Conservation (phyloP, 2,329 filamentous ascomycete genomes). For the Camptophora hylomeconis region DNA sequence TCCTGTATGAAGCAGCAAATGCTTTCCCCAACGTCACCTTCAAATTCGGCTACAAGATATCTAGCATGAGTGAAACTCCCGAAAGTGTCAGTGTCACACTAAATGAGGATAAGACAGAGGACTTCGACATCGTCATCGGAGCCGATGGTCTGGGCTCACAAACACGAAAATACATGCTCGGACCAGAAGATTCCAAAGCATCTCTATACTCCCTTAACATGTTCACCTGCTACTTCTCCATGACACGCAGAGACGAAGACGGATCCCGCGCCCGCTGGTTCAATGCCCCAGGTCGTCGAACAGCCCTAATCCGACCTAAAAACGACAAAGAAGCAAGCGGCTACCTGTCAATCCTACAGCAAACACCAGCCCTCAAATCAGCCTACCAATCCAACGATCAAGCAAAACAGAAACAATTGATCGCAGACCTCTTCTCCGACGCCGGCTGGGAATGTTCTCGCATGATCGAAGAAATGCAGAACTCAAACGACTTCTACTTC, state of each 20-base stretch:
- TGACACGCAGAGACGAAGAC: slow-evolving; percentile 17
- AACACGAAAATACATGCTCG: slow-evolving; percentile 31
- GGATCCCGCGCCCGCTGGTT: slow-evolving; percentile 10
- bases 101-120: slow-evolving; percentile 28
- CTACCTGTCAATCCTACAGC: slow-evolving; percentile 9
- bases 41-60: slow-evolving; percentile 21
- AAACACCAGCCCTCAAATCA: neutral
- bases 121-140: slow-evolving; percentile 41
- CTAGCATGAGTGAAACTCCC: slow-evolving; percentile 12
- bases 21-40: slow-evolving; percentile 24
- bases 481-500: slow-evolving; percentile 32
- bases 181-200: slow-evolving; percentile 1
- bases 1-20: slow-evolving; percentile 34
- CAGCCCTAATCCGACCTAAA: slow-evolving; percentile 17
- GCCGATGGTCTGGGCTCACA: slow-evolving; percentile 43
- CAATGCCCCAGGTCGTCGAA: slow-evolving; percentile 14
- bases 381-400: slow-evolving; percentile 6
- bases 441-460: slow-evolving; percentile 27
- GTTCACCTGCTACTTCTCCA: slow-evolving; percentile 20
- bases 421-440: slow-evolving; percentile 20
- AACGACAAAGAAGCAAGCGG: slow-evolving; percentile 15
- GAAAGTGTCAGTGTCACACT: slow-evolving; percentile 27
- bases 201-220: slow-evolving; percentile 10
- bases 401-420: slow-evolving; percentile 20
- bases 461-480: slow-evolving; percentile 27